phyloP scores from a whole-genome alignment of 106 monocot species.

The Phalaenopsis equestris region DNA sequence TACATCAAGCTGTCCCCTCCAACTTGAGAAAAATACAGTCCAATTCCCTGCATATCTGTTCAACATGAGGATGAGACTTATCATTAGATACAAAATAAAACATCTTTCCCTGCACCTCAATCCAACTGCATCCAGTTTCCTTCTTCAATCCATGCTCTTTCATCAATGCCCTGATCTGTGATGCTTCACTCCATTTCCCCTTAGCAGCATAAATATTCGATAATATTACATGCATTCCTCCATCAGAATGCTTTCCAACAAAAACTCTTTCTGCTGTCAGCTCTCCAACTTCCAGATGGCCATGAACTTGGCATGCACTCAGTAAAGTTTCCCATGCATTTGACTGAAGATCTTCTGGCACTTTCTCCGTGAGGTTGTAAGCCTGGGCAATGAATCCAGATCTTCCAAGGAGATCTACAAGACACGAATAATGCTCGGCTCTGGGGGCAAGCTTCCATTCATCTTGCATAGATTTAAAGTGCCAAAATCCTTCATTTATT shows the following conservation, averaged over 20 bases:
- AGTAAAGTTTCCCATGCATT: conserved; percentile 71
- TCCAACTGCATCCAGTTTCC: conserved; percentile 52
- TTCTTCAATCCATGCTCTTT: conserved; percentile 36
- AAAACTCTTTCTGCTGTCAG: conserved; percentile 38
- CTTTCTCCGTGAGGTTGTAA: conserved; percentile 25
- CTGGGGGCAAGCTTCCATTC: conserved; percentile 39
- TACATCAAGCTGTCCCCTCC: conserved; percentile 7
- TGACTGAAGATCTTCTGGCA: conserved; percentile 23
- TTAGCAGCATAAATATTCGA: conserved; percentile 58
- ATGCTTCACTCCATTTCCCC: conserved; percentile 46
- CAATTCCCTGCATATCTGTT: conserved; percentile 28
- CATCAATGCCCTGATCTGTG: conserved; percentile 32
- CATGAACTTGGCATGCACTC: conserved; percentile 48
- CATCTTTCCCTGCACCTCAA: conserved; percentile 45
- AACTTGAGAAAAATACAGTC: conserved; percentile 24
- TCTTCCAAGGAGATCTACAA: conserved; percentile 63
- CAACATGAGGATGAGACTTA: conserved; percentile 13
- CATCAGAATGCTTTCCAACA: conserved; percentile 20
- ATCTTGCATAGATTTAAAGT: conserved; percentile 41
- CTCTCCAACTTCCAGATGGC: conserved; percentile 40
- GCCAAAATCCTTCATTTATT: conserved; percentile 35
- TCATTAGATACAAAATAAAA: conserved; percentile 33
- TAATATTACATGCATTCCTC: conserved; percentile 42
- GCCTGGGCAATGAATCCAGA: conserved; percentile 36
- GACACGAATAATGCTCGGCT: conserved; percentile 47